These are phyloP conservation scores for Coemansia sp. DNA, from an alignment of 192 early-diverging fungal genomes.

Conservation along the genomic window DNA sequence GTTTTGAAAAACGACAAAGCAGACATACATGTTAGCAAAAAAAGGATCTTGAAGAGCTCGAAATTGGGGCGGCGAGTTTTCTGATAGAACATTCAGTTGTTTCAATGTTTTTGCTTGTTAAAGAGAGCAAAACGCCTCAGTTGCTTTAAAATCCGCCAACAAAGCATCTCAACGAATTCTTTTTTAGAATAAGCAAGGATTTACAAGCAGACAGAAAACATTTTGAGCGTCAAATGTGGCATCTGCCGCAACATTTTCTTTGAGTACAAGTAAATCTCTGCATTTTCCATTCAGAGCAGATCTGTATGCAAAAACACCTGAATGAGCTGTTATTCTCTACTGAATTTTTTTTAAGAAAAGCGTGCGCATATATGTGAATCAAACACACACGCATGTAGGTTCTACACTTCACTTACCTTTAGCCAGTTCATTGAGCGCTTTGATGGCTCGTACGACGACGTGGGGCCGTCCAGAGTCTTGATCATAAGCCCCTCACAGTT, in stretches of 20 bases:
- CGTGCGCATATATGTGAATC: not conserved
- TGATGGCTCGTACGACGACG: slow-evolving; percentile 92
- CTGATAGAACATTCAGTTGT: not conserved
- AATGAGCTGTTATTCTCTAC: not conserved
- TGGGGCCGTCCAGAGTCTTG: slow-evolving; percentile 85
- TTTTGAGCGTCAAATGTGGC: not conserved
- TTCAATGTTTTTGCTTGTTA: not conserved
- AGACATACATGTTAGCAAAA: too few species aligned
- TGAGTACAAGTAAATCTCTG: not conserved
- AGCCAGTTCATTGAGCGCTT: slow-evolving; percentile 98
- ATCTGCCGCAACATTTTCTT: not conserved
- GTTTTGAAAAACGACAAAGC: not conserved
- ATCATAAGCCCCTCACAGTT: slow-evolving; percentile 99
- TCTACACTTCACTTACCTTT: slow-evolving; percentile 61
- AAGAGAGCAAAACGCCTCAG: slow-evolving; percentile 13
- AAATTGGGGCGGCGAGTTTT: not conserved
- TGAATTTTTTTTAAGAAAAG: not conserved
- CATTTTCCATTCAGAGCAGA: not conserved
- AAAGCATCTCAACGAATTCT: slow-evolving; percentile 9
- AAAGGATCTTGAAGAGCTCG: not conserved
- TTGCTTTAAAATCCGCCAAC: not conserved
- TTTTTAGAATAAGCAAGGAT: not conserved
- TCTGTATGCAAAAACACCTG: not conserved
- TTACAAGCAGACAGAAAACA: not conserved
- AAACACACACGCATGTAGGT: not conserved